Evolutionary conservation across 2,329 filamentous ascomycete species (phyloP).

Genomic region (Stachybotrys chlorohalonatus): DNA sequence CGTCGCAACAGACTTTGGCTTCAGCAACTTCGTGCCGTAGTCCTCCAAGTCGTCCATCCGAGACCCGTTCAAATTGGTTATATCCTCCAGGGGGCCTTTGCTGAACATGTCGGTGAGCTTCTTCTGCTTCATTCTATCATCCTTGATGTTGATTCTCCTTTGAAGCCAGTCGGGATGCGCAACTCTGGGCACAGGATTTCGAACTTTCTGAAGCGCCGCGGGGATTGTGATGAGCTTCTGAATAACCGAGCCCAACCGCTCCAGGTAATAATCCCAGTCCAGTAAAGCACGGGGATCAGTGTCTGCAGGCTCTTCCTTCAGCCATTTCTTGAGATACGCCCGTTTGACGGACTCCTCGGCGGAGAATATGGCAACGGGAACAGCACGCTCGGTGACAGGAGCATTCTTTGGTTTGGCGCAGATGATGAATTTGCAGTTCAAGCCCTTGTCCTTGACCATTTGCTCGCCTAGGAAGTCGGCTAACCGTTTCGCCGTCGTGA

Average conservation of each 20-base stretch:
- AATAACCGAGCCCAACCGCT: slow-evolving; percentile 91
- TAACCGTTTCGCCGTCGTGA: slow-evolving; percentile 89
- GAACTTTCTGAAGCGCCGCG: slow-evolving; percentile 87
- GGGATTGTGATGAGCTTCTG: slow-evolving; percentile 99
- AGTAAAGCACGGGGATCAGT: slow-evolving; percentile 85
- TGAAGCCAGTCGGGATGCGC: slow-evolving; percentile 96
- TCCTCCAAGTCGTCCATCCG: slow-evolving; percentile 69
- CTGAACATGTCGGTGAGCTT: slow-evolving; percentile 92
- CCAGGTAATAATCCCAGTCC: slow-evolving; percentile 96
- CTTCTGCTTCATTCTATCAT: slow-evolving; percentile 96
- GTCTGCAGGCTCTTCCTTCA: slow-evolving; percentile 84
- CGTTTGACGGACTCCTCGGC: slow-evolving; percentile 83
- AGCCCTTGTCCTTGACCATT: slow-evolving; percentile 98
- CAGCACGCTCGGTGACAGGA: slow-evolving; percentile 86
- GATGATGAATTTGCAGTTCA: slow-evolving; percentile 99
- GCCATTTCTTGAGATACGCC: slow-evolving; percentile 86
- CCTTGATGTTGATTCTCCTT: slow-evolving; percentile 84
- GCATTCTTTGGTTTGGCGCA: slow-evolving; percentile 78
- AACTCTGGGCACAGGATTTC: slow-evolving; percentile 89
- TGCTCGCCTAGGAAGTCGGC: slow-evolving; percentile 95
- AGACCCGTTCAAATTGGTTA: slow-evolving; percentile 52
- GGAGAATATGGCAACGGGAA: slow-evolving; percentile 95
- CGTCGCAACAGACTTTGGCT: slow-evolving; percentile 49
- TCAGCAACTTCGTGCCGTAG: slow-evolving; percentile 60
- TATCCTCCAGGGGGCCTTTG: slow-evolving; percentile 62